Evolutionary conservation across 108 stramenopile genomes (phyloP), one percentile per base, ranked within the genome.

Genomic region (Skeletonema marinoi): DNA sequence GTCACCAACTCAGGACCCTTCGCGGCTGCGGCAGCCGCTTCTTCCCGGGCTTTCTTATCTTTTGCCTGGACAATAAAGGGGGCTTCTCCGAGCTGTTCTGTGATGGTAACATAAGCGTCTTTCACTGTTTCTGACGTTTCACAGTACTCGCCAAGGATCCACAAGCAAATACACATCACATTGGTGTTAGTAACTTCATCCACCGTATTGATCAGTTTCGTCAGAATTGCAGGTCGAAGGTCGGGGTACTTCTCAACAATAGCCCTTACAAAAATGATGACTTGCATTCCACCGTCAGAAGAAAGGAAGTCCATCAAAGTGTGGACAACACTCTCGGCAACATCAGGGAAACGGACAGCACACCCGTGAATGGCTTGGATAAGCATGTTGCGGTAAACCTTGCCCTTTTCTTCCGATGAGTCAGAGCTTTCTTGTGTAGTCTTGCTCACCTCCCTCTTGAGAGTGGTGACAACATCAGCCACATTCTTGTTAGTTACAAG

Each of bases 81-180:
- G 7, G 96, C 89, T 58, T 92, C 78, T 8, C 96, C 96, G 10
- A 94, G 82, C 69, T 93, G 88, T 60, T 86, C 78, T 29, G 87
- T 77, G 60, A 97, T 86, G 16, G 73, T 78, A 60, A 89, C 91
- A 78, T 93, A 97, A n/a, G 94, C 93, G 58, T 93, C 91, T 17
- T 68, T 66, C 51, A 92, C 75, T 31, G 88, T 83, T 56, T 93
- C 95, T 10, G 75, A 77, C 1, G 85, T 82, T 63, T 89, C 95
- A 60, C 92, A 88, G 83, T 98, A 99, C 82, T 99, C 97, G 62
- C 99, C 98, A 29, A 99, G 73, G 68, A 99, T 97, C 99, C 99
- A 99, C n/a, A 99, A 77, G 39, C 96, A 96, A 39, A 98, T 95
- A 62, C 96, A 95, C 85, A 98, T 88, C 56, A 99, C 99, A 25